phyloP scores from a whole-genome alignment of 768 basidiomycete genomes.

The Xerocomellus dryophilus region DNA sequence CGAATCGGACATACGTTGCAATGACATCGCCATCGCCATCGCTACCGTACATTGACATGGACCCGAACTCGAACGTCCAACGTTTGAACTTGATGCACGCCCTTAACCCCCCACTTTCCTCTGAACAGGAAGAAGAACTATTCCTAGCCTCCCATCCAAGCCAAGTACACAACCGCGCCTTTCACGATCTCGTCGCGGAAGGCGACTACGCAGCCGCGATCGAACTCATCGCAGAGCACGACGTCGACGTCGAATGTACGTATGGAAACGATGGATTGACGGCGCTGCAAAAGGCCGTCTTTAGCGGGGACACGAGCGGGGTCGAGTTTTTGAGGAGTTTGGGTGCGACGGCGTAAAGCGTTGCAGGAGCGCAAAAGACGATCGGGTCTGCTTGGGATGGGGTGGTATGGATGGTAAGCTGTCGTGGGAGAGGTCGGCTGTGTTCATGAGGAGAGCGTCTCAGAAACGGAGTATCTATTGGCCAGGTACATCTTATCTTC shows the following conservation, averaged over 20 bases:
- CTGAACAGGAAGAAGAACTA: constrained; percentile 23
- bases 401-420: no score
- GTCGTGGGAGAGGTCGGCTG: no score
- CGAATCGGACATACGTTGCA: neutral
- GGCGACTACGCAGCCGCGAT: constrained; percentile 20
- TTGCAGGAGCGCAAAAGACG: neutral
- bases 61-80: neutral
- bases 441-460: no score
- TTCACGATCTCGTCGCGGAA: constrained; percentile 24
- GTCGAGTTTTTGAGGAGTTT: constrained; percentile 18
- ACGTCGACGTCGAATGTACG: constrained; percentile 20
- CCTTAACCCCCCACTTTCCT: no score
- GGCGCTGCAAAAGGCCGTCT: constrained; percentile 25
- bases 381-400: neutral
- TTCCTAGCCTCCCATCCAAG: constrained; percentile 17
- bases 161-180: constrained; percentile 20
- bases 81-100: neutral
- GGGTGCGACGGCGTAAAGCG: constrained; percentile 16
- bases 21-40: neutral
- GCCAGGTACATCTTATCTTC: neutral
- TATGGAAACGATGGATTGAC: constrained; percentile 20
- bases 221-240: constrained; percentile 18
- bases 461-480: no score
- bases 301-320: constrained; percentile 18
- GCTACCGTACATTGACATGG: neutral